Conservation (phyloP, 169 alveolate genomes). For the Eimeria acervulina region DNA sequence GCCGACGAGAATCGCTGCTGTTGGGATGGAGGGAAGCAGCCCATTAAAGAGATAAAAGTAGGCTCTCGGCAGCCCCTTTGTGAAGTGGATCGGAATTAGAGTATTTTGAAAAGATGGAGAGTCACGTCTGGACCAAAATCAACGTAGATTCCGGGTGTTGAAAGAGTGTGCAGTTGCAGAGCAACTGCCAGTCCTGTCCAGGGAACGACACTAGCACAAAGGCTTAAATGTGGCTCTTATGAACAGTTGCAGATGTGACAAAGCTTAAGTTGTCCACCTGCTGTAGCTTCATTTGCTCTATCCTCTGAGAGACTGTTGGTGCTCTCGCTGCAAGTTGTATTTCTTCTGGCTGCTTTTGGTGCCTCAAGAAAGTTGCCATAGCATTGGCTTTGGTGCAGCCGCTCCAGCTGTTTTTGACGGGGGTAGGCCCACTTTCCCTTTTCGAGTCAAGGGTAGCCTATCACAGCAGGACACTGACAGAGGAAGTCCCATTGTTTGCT, state of each 20-base stretch:
- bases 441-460: slow-evolving; percentile 46
- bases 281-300: slow-evolving; percentile 25
- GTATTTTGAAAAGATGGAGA: background rate
- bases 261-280: slow-evolving; percentile 47
- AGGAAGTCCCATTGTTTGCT: background rate
- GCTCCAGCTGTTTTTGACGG: slow-evolving; percentile 57
- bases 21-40: background rate
- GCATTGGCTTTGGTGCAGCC: slow-evolving; percentile 18
- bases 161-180: background rate
- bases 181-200: background rate
- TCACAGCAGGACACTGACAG: background rate
- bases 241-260: slow-evolving; percentile 19
- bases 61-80: background rate
- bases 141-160: background rate
- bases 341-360: slow-evolving; percentile 3
- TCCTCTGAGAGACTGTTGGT: background rate
- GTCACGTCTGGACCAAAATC: background rate
- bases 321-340: background rate
- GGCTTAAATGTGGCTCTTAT: background rate
- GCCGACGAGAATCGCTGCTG: background rate
- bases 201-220: background rate
- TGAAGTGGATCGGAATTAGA: background rate
- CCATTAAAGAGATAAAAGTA: background rate
- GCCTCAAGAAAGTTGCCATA: slow-evolving; percentile 53
- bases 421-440: slow-evolving; percentile 16